phyloP scores from a whole-genome alignment of 805 yeast species.

The Wickerhamiella kurtzmanii region DNA sequence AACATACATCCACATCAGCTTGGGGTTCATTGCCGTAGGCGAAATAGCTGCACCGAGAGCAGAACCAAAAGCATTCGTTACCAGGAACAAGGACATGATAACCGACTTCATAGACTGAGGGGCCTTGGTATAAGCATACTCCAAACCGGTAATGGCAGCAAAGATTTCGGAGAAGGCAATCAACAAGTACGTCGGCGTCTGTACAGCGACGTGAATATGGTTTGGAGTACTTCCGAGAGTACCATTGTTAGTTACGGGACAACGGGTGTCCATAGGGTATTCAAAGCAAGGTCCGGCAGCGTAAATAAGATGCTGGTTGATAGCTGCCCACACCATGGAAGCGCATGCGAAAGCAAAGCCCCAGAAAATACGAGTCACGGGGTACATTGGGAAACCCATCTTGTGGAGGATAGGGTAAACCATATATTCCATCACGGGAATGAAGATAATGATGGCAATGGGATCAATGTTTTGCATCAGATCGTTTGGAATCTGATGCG shows the following conservation, averaged over 20 bases:
- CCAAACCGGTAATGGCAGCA: constrained; percentile 70
- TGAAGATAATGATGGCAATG: constrained; percentile 59
- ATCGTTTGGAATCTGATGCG: constrained; percentile 71
- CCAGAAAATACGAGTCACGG: constrained; percentile 54
- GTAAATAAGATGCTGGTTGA: constrained; percentile 58
- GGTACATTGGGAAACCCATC: constrained; percentile 42
- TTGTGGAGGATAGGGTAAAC: constrained; percentile 42
- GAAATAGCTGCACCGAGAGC: constrained; percentile 64
- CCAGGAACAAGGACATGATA: constrained; percentile 46
- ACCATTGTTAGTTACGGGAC: constrained; percentile 10
- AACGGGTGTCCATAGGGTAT: constrained; percentile 30
- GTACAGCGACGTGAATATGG: constrained; percentile 53
- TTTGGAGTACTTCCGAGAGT: constrained; percentile 29
- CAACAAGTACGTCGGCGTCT: constrained; percentile 58
- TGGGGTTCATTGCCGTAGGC: constrained; percentile 53
- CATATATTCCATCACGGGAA: constrained; percentile 54
- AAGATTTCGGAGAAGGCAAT: constrained; percentile 66
- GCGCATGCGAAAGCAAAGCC: constrained; percentile 55
- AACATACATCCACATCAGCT: constrained; percentile 54
- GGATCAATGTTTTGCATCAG: constrained; percentile 65
- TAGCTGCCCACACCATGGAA: constrained; percentile 65
- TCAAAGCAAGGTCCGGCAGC: constrained; percentile 62
- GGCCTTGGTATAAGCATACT: constrained; percentile 74
- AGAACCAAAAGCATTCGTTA: constrained; percentile 65
- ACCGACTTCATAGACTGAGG: constrained; percentile 56